Evolutionary conservation across 257 asterid genomes (phyloP).

Genomic region (Fraxinus quadrangulata): DNA sequence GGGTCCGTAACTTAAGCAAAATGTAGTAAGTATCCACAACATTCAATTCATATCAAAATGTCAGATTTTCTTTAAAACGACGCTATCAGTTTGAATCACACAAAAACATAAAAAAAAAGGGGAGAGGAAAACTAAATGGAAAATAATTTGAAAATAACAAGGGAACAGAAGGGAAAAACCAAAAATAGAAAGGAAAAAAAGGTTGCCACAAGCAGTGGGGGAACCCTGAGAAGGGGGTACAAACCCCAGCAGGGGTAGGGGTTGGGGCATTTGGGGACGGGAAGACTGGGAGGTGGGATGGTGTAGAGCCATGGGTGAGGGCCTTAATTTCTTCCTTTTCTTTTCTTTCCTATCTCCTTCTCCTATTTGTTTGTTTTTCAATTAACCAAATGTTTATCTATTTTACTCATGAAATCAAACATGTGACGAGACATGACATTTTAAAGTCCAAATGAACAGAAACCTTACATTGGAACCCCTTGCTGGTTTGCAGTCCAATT

Average conservation of each 20-base stretch:
- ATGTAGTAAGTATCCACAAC: neutral
- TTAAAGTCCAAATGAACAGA: neutral
- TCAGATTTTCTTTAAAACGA: neutral
- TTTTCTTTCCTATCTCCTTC: neutral
- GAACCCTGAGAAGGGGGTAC: too few species aligned
- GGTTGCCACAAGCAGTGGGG: too few species aligned
- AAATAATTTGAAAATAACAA: neutral
- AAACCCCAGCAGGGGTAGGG: too few species aligned
- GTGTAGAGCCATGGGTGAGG: neutral
- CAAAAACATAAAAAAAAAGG: too few species aligned
- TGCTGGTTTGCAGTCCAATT: neutral
- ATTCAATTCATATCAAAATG: neutral
- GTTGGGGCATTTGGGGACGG: neutral
- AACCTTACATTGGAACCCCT: neutral
- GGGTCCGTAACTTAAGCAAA: neutral
- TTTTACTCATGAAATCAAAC: neutral
- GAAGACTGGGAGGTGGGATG: neutral
- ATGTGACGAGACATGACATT: neutral
- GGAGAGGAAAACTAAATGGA: neutral
- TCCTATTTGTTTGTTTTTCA: neutral
- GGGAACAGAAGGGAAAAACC: too few species aligned
- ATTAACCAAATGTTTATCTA: neutral
- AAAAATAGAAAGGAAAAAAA: neutral
- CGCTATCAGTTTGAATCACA: neutral
- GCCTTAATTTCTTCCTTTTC: too few species aligned